Evolutionary conservation across 208 protist species (phyloP).

Genomic region (Leishmania mexicana): DNA sequence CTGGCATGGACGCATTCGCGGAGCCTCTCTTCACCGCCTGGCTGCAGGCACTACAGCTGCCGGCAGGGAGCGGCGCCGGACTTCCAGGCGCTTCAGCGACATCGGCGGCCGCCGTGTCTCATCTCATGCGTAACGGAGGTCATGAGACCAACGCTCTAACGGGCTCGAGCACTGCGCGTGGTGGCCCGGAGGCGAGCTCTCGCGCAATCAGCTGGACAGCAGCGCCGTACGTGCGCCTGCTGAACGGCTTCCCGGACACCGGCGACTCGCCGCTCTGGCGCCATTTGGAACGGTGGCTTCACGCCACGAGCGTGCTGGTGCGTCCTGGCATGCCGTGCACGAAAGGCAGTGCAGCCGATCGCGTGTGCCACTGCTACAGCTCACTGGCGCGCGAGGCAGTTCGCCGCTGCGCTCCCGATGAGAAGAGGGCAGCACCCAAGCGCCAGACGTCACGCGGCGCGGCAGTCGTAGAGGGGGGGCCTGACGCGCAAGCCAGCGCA

Average conservation of each 20-base stretch:
- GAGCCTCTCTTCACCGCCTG: conserved; percentile 74
- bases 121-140: conserved; percentile 2
- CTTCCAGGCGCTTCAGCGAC: conserved; percentile 10
- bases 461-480: background rate
- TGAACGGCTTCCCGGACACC: conserved; percentile 31
- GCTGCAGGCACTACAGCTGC: conserved; percentile 45
- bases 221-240: conserved; percentile 15
- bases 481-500: background rate
- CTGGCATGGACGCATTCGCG: conserved; percentile 60
- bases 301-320: conserved; percentile 72
- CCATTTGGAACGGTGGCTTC: conserved; percentile 77
- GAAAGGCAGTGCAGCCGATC: conserved; percentile 13
- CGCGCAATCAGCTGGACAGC: conserved; percentile 1
- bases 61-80: conserved; percentile 27
- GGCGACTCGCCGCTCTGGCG: conserved; percentile 67
- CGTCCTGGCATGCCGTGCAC: conserved; percentile 42
- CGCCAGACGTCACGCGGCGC: background rate
- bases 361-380: conserved; percentile 49
- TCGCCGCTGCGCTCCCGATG: background rate
- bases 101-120: conserved; percentile 18
- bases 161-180: too few species aligned
- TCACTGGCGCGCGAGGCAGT: conserved; percentile 34
- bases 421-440: background rate
- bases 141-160: background rate
- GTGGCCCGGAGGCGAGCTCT: background rate